These are phyloP conservation scores for Eleusine indica DNA, from an alignment of 176 grass and related monocot genomes.

Conservation along the genomic window DNA sequence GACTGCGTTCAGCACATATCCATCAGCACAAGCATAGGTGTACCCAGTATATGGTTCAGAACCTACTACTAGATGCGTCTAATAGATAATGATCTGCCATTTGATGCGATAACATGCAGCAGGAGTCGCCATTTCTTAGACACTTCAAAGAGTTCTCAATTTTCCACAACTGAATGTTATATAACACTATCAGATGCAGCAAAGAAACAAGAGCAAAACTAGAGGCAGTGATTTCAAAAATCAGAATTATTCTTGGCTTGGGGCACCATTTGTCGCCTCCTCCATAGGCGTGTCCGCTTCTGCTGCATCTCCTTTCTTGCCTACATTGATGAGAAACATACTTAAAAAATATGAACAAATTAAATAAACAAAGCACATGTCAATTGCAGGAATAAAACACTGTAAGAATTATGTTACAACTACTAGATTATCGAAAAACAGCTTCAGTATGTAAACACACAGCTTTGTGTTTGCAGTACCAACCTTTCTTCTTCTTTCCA, in stretches of 20 bases:
- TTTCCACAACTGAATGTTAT: slow-evolving; percentile 54
- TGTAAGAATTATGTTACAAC: background rate
- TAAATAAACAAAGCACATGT: background rate
- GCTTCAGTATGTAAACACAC: background rate
- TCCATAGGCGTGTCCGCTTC: slow-evolving; percentile 73
- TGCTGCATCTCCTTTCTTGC: slow-evolving; percentile 78
- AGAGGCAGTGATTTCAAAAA: slow-evolving; percentile 42
- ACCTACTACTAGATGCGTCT: background rate
- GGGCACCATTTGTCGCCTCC: slow-evolving; percentile 58
- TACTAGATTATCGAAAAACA: background rate
- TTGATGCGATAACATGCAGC: slow-evolving; percentile 36
- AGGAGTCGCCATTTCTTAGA: slow-evolving; percentile 32
- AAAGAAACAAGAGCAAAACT: slow-evolving; percentile 45
- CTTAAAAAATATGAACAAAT: background rate
- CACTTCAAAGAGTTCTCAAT: slow-evolving; percentile 39
- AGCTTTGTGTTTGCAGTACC: background rate
- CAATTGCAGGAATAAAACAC: background rate
- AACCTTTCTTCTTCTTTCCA: slow-evolving; percentile 98
- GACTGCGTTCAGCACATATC: too few relatives aligned
- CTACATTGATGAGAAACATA: slow-evolving; percentile 44
- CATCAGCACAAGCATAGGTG: too few relatives aligned
- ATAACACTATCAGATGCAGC: slow-evolving; percentile 58
- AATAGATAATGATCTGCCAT: too few relatives aligned
- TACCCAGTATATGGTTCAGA: too few relatives aligned
- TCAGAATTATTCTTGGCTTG: slow-evolving; percentile 50